phyloP scores from a whole-genome alignment of 176 grass and related monocot species.

The Aegilops longissima region DNA sequence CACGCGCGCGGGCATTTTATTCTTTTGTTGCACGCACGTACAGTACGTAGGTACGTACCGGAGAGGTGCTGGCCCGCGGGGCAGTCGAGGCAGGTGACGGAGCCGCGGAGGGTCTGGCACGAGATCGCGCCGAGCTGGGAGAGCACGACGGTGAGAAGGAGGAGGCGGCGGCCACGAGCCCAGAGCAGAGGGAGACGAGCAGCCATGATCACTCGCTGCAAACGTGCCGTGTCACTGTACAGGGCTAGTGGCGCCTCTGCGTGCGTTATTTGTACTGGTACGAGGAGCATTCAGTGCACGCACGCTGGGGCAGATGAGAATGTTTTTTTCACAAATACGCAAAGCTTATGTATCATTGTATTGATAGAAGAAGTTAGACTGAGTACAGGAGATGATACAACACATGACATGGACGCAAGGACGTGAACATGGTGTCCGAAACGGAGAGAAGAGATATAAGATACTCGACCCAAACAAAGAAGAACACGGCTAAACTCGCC shows the following conservation, averaged over 20 bases:
- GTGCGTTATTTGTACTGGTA: background rate
- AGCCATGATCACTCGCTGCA: slow-evolving; percentile 20
- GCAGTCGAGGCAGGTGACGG: slow-evolving; percentile 49
- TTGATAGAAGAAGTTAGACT: too few relatives aligned
- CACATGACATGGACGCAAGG: too few relatives aligned
- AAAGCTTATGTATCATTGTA: too few relatives aligned
- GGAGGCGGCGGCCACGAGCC: background rate
- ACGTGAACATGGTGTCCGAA: too few relatives aligned
- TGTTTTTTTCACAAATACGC: too few relatives aligned
- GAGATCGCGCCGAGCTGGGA: slow-evolving; percentile 2
- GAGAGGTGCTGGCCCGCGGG: slow-evolving; percentile 31
- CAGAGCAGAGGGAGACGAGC: background rate
- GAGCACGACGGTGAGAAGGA: slow-evolving; percentile 30
- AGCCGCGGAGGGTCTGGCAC: slow-evolving; percentile 25
- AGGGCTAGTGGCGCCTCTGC: background rate
- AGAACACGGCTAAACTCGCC: too few relatives aligned
- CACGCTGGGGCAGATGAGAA: background rate
- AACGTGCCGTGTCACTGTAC: background rate
- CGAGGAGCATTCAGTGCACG: background rate
- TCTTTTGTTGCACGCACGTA: background rate
- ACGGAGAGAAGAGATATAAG: too few relatives aligned
- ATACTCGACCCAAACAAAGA: too few relatives aligned
- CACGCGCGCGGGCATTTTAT: background rate
- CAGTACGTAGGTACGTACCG: background rate
- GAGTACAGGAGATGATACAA: too few relatives aligned